Base-by-base conservation (phyloP, 1,284 basidiomycete species). In the Boletus holoroseus region DNA sequence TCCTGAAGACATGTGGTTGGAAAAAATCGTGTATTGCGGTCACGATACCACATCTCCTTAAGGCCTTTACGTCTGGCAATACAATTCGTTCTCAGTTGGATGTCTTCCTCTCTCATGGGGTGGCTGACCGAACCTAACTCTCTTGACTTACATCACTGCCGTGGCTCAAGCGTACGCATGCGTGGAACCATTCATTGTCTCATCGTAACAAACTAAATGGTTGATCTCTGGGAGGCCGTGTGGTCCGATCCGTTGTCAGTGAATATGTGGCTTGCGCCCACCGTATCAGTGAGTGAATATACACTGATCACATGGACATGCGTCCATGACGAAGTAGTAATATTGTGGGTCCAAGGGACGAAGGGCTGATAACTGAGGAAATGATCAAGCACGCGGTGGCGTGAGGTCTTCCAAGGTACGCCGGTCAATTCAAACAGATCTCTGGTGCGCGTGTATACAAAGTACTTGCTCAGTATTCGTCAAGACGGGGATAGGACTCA, bases 41-140 rank as follows among this genome's bases (percentile, higher is more conserved):
- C 40, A 44, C 41, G 47, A 36, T 8, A 24, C 34, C 46, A 49
- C 44, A 22, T 5, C 22, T 32, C 32, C 42, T 44, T 48, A 35
- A 22, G 27, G 41, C 12, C 24, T 40, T 64, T 62, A 61, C 60
- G 60, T 56, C 58, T 9, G 41, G 27, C 7, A 55, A 60, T 62
- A 60, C 62, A 27, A 16, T 63, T 50, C 32, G 50, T 50, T 55
- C 48, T 50, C 37, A 37, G 31, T 36, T 18, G 35, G 16, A 44
- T 18, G 12, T 24, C 26, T 47, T 13, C 30, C 20, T 39, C 40
- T 57, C 40, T 28, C 49, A 43, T 44, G 34, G 26, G 42, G 20
- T 44, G 49, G 16, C 13, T 51, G 54, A 52, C 49, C 27, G 43
- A 51, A 57, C 44, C 30, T 49, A 36, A 47, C 18, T 57, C 34